phyloP scores from a whole-genome alignment of 225 moss, liverwort and hornwort species.

The Takakia lepidozioides region DNA sequence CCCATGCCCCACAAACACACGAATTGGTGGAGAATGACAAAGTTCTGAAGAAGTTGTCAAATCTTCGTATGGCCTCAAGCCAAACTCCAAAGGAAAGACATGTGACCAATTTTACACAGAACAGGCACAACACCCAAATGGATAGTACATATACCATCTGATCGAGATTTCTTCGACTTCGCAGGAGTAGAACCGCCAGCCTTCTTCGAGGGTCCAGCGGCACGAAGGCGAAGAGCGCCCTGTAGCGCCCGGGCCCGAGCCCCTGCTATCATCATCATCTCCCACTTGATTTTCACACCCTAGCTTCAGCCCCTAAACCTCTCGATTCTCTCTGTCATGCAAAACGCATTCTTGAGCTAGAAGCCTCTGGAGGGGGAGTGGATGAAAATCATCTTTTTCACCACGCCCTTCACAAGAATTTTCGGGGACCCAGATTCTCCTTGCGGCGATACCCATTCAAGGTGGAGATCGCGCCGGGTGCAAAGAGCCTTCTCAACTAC shows the following conservation, averaged over 20 bases:
- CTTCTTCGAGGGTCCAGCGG: slow-evolving; percentile 61
- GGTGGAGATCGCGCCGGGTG: too few relatives aligned
- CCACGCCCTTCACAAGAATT: too few relatives aligned
- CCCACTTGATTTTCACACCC: too few relatives aligned
- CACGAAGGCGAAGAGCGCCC: slow-evolving; percentile 43
- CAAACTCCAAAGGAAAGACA: neutral
- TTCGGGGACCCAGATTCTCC: too few relatives aligned
- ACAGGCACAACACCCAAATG: neutral
- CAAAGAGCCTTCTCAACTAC: too few relatives aligned
- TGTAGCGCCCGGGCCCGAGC: slow-evolving; percentile 54
- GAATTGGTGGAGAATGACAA: neutral
- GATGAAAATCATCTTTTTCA: too few relatives aligned
- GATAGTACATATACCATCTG: slow-evolving; percentile 12
- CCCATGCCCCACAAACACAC: neutral
- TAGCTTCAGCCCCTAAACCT: too few relatives aligned
- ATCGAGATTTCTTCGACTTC: slow-evolving; percentile 55
- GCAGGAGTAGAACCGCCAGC: slow-evolving; percentile 31
- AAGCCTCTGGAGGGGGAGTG: too few relatives aligned
- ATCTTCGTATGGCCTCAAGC: neutral
- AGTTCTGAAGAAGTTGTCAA: neutral
- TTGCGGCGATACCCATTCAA: too few relatives aligned
- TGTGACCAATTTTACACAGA: neutral
- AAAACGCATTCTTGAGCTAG: too few relatives aligned
- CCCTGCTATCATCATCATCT: too few relatives aligned
- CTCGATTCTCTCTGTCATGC: too few relatives aligned